Evolutionary conservation across 176 grass and related monocot genomes (phyloP).

Genomic region (Otatea glauca): DNA sequence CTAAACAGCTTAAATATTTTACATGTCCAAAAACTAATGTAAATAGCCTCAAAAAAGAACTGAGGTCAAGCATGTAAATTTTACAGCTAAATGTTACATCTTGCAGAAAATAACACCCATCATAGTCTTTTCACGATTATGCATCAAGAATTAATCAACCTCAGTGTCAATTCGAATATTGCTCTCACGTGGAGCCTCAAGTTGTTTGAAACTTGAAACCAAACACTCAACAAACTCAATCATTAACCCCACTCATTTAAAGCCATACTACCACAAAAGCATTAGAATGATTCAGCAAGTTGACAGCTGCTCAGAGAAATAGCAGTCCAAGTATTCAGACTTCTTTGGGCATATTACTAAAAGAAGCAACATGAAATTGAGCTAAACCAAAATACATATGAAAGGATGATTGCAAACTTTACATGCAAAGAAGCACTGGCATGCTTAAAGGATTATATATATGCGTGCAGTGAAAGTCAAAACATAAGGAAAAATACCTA

Average conservation of each 20-base stretch:
- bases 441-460: not conserved
- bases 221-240: slow-evolving; percentile 22
- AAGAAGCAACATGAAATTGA: not conserved
- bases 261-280: not conserved
- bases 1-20: not conserved
- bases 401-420: not conserved
- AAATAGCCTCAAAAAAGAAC: not conserved
- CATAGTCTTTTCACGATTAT: not conserved
- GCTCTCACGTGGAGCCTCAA: not conserved
- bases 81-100: not conserved
- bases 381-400: not conserved
- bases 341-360: not conserved
- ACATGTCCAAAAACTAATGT: not conserved
- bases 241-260: not conserved
- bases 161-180: slow-evolving; percentile 28
- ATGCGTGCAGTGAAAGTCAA: not conserved
- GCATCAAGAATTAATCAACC: not conserved
- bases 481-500: not conserved
- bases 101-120: not conserved
- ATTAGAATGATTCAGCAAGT: slow-evolving; percentile 25
- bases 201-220: slow-evolving; percentile 26
- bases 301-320: slow-evolving; percentile 22
- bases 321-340: not conserved
- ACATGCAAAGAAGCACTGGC: not conserved
- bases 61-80: not conserved